A percentile compares a stretch with the other conserved stretches of the same genome.
phyloP scores from a whole-genome alignment of 345 rosid species.

The Camelina laxa region DNA sequence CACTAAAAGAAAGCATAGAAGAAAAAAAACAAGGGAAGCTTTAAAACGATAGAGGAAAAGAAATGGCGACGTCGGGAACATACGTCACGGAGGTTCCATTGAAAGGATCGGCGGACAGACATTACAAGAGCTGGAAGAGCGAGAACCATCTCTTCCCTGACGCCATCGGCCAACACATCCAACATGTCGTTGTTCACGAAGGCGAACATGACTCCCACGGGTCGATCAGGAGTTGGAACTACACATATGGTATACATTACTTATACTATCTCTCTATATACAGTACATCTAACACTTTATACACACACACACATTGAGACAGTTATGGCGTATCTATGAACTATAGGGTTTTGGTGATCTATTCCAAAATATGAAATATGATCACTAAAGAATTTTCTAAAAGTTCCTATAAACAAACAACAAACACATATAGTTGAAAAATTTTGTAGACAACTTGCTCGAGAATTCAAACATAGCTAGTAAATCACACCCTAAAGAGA shows the following conservation, averaged over 20 bases:
- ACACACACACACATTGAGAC: neutral
- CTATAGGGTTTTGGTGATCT: neutral
- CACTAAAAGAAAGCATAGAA: neutral
- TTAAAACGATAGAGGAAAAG: constrained; percentile 3
- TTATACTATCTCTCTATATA: neutral
- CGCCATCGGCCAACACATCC: constrained; percentile 38
- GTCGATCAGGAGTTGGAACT: constrained; percentile 32
- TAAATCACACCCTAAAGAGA: too few species aligned
- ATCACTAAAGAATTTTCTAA: neutral
- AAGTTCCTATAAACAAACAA: neutral
- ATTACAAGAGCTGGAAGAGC: constrained; percentile 38
- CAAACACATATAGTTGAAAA: neutral
- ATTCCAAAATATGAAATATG: neutral
- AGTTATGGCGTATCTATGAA: neutral
- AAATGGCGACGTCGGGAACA: constrained; percentile 43
- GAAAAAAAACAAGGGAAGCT: neutral
- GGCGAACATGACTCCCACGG: constrained; percentile 39
- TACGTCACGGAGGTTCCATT: constrained; percentile 36
- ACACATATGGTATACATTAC: constrained; percentile 32
- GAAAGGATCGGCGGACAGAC: constrained; percentile 37
- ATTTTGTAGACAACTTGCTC: too few species aligned
- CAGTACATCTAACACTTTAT: neutral
- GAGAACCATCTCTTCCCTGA: constrained; percentile 41
- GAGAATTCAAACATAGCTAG: too few species aligned
- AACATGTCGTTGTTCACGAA: constrained; percentile 32